phyloP scores from a whole-genome alignment of 108 stramenopile genomes.

The Fragilariopsis cylindrus region DNA sequence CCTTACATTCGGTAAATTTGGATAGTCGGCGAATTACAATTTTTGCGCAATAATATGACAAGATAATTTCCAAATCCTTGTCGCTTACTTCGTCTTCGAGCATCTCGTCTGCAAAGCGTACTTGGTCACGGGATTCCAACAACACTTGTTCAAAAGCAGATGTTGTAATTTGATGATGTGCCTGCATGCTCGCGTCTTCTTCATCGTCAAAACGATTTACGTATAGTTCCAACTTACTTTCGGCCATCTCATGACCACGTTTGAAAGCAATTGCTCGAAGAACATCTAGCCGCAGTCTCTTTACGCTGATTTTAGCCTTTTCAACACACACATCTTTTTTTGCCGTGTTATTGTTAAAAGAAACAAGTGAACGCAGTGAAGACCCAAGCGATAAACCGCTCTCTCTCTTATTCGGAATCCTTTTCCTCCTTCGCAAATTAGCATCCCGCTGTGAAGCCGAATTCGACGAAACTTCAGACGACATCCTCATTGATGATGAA shows the following conservation, averaged over 20 bases:
- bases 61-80: neutral
- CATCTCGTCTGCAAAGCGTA: neutral
- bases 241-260: constrained; percentile 1
- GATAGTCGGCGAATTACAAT: neutral
- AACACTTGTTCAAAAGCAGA: neutral
- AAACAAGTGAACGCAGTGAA: neutral
- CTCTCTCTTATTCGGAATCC: no score
- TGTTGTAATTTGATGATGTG: no score
- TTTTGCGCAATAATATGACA: neutral
- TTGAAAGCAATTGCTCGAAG: constrained; percentile 4
- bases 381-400: neutral
- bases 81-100: neutral
- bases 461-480: no score
- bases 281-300: constrained; percentile 5
- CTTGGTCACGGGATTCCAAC: neutral
- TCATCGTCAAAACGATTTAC: no score
- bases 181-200: no score
- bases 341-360: neutral
- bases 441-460: no score
- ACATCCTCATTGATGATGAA: neutral
- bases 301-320: neutral
- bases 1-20: neutral
- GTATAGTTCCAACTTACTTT: no score
- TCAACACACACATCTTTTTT: no score
- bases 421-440: no score